phyloP scores from a whole-genome alignment of 1,284 basidiomycete genomes.

The Uromyces viciae-fabae region DNA sequence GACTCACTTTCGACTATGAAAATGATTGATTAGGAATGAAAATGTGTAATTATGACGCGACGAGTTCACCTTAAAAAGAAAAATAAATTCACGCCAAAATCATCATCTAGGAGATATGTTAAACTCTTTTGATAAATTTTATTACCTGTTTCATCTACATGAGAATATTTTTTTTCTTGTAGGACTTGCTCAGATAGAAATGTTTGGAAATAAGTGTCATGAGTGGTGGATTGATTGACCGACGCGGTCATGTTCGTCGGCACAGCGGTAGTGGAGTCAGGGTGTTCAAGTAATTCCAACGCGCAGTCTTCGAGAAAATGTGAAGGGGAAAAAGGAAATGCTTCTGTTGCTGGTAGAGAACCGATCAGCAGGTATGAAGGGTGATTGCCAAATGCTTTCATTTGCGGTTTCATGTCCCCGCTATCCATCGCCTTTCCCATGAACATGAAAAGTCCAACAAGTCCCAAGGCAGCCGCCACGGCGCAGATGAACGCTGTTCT shows the following conservation, averaged over 20 bases:
- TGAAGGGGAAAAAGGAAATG: conserved; percentile 38
- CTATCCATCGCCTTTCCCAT: conserved; percentile 1
- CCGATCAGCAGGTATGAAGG: neutral
- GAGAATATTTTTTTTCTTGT: conserved; percentile 23
- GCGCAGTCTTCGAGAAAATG: conserved; percentile 34
- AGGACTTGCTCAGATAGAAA: neutral
- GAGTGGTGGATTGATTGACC: neutral
- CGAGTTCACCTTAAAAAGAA: neutral
- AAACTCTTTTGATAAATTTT: conserved; percentile 33
- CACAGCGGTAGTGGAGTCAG: neutral
- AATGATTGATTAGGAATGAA: neutral
- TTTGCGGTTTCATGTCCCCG: neutral
- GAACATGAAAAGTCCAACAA: conserved; percentile 27
- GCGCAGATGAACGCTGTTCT: neutral
- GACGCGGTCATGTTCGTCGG: neutral
- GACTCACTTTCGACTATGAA: conserved; percentile 44
- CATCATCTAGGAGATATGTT: conserved; percentile 43
- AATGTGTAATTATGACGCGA: neutral
- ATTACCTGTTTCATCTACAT: conserved; percentile 16
- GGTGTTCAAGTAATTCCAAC: neutral
- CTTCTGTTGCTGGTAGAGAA: neutral
- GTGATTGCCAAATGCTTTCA: neutral
- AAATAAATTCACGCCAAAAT: conserved; percentile 34
- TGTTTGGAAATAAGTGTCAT: conserved; percentile 16
- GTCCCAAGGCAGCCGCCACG: neutral